These are phyloP conservation scores for Coccomyxa sp. DNA, from an alignment of 139 green algal species.

Conservation along the genomic window DNA sequence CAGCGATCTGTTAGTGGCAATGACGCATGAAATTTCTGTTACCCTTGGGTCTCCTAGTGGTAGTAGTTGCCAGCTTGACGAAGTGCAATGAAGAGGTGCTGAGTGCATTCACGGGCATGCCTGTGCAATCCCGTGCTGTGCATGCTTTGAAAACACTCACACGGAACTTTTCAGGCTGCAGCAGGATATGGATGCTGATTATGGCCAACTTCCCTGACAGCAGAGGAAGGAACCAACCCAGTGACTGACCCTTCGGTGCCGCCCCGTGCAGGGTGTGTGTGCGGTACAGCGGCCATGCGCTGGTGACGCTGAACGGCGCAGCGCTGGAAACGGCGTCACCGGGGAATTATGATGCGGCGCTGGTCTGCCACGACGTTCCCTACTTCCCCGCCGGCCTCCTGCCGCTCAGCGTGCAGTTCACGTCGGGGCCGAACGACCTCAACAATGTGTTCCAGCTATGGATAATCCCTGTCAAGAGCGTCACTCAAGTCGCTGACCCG, in stretches of 20 bases:
- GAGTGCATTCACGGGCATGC: too few species aligned
- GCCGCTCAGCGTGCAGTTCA: slow-evolving; percentile 15
- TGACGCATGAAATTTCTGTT: too few species aligned
- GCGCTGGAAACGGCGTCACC: neutral
- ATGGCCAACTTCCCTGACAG: too few species aligned
- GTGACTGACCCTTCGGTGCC: too few species aligned
- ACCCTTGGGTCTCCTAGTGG: too few species aligned
- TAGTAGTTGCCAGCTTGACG: too few species aligned
- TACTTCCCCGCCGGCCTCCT: slow-evolving; percentile 10
- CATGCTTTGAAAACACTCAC: too few species aligned
- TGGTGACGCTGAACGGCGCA: slow-evolving; percentile 7
- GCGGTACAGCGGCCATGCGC: slow-evolving; percentile 9
- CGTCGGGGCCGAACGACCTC: slow-evolving; percentile 5
- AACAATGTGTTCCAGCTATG: slow-evolving; percentile 17
- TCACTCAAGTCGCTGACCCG: neutral
- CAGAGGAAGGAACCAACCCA: too few species aligned
- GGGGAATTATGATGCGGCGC: slow-evolving; percentile 10
- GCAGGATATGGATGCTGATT: too few species aligned
- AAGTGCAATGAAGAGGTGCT: too few species aligned
- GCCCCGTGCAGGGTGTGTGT: slow-evolving; percentile 4
- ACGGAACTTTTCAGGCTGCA: too few species aligned
- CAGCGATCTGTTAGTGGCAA: neutral
- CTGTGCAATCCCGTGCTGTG: too few species aligned
- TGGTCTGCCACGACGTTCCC: slow-evolving; percentile 13
- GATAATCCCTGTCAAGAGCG: slow-evolving; percentile 12